A percentile compares a stretch with the other conserved stretches of the same genome.
These are phyloP conservation scores for Saccharomyces paradoxus DNA, from an alignment of 805 yeast genomes.

Conservation along the genomic window DNA sequence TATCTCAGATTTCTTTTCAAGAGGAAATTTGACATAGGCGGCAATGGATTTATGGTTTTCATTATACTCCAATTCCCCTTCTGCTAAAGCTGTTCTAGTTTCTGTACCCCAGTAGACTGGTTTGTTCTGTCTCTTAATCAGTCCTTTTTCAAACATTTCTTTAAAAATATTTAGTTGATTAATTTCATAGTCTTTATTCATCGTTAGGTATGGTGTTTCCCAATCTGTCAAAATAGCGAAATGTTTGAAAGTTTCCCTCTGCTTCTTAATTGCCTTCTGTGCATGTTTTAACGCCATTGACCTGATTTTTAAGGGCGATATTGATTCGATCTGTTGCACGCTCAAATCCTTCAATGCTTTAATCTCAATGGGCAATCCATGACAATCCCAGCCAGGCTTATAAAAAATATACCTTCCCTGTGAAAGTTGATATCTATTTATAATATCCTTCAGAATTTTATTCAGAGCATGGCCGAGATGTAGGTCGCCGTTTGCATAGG, in stretches of 20 bases:
- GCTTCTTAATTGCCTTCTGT: slow-evolving; percentile 50
- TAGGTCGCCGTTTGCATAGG: slow-evolving; percentile 91
- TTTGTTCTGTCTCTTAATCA: slow-evolving; percentile 76
- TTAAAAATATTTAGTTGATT: slow-evolving; percentile 67
- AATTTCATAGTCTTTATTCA: slow-evolving; percentile 62
- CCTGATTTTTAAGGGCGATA: slow-evolving; percentile 46
- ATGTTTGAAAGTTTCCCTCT: slow-evolving; percentile 52
- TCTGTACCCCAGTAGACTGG: slow-evolving; percentile 98
- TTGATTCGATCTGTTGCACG: slow-evolving; percentile 29
- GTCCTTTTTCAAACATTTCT: slow-evolving; percentile 51
- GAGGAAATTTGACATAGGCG: slow-evolving; percentile 59
- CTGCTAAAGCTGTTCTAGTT: slow-evolving; percentile 89
- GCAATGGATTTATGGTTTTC: slow-evolving; percentile 61
- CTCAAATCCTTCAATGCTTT: slow-evolving; percentile 55
- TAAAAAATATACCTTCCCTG: slow-evolving; percentile 58
- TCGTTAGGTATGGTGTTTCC: slow-evolving; percentile 62
- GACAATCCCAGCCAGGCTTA: slow-evolving; percentile 98
- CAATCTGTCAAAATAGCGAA: slow-evolving; percentile 84
- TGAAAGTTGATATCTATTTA: slow-evolving; percentile 61
- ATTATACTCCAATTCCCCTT: slow-evolving; percentile 88
- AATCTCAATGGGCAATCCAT: slow-evolving; percentile 92
- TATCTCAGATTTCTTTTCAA: slow-evolving; percentile 25
- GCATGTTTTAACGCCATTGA: slow-evolving; percentile 66
- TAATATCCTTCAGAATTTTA: slow-evolving; percentile 80
- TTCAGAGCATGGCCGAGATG: slow-evolving; percentile 91